phyloP scores from a whole-genome alignment of 768 basidiomycete genomes.

The Symmetrospora coprosmae region DNA sequence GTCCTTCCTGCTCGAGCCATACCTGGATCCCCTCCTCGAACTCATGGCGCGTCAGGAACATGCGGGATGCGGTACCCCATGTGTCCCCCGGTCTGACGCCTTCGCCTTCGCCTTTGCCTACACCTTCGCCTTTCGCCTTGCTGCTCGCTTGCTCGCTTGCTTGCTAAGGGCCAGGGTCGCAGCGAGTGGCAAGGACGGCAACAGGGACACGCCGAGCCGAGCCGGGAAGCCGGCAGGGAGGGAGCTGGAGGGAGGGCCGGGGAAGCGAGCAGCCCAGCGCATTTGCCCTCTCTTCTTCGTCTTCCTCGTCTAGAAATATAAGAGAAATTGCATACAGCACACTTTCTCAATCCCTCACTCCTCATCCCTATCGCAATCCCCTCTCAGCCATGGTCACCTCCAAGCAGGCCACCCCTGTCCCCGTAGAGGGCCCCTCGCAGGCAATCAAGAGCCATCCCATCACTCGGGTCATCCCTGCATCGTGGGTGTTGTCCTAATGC shows the following conservation, averaged over 20 bases:
- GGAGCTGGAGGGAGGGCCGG: too few relatives aligned
- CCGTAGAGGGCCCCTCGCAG: background rate
- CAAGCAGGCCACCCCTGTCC: background rate
- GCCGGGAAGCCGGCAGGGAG: too few relatives aligned
- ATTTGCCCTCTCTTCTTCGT: too few relatives aligned
- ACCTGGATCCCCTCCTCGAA: background rate
- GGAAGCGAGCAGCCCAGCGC: too few relatives aligned
- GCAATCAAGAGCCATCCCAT: slow-evolving; percentile 20
- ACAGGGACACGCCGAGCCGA: too few relatives aligned
- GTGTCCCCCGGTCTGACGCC: too few relatives aligned
- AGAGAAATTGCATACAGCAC: background rate
- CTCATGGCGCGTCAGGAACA: background rate
- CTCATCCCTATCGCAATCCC: background rate
- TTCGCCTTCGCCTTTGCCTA: too few relatives aligned
- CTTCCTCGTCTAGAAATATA: too few relatives aligned
- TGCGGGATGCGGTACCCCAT: background rate
- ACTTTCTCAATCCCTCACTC: background rate
- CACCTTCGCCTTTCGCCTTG: too few relatives aligned
- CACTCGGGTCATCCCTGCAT: slow-evolving; percentile 12
- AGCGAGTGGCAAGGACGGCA: too few relatives aligned
- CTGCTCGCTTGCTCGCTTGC: too few relatives aligned
- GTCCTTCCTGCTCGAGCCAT: background rate
- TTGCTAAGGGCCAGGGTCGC: too few relatives aligned
- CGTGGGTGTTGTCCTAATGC: background rate
- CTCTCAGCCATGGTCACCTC: background rate